These are phyloP conservation scores for Ichthyophthirius multifiliis DNA, from an alignment of 169 alveolate genomes.

Conservation along the genomic window DNA sequence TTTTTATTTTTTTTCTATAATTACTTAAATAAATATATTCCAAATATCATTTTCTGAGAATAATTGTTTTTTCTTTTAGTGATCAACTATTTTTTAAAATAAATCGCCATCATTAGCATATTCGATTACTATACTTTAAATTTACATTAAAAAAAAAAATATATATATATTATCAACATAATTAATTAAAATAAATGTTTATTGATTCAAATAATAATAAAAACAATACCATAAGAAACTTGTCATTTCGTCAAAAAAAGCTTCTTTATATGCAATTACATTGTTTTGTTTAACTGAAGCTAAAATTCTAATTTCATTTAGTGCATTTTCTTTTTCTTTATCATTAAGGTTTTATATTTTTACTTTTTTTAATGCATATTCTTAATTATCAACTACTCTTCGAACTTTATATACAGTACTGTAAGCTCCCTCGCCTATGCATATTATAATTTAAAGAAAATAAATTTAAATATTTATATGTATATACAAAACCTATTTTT, in stretches of 20 bases:
- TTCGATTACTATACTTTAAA: slow-evolving; percentile 71
- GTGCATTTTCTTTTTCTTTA: slow-evolving; percentile 38
- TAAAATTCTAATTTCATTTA: slow-evolving; percentile 41
- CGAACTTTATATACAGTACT: slow-evolving; percentile 21
- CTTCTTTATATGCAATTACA: slow-evolving; percentile 53
- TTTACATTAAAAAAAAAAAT: neutral
- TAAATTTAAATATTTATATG: slow-evolving; percentile 8
- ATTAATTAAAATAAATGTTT: neutral
- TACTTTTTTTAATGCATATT: slow-evolving; percentile 30
- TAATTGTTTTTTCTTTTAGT: slow-evolving; percentile 33
- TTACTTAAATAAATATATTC: slow-evolving; percentile 52
- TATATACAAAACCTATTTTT: neutral
- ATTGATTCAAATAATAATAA: no score
- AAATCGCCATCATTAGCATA: slow-evolving; percentile 75
- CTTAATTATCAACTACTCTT: slow-evolving; percentile 5
- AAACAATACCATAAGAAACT: neutral
- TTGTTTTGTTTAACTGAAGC: slow-evolving; percentile 44
- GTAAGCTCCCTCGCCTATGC: slow-evolving; percentile 33
- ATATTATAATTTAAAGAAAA: slow-evolving; percentile 54
- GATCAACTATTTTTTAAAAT: slow-evolving; percentile 50
- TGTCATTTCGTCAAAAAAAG: slow-evolving; percentile 45
- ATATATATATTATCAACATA: neutral
- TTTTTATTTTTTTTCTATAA: neutral
- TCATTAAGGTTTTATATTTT: slow-evolving; percentile 2
- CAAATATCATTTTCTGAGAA: slow-evolving; percentile 66